A percentile compares a stretch with the other conserved stretches of the same genome.
These are phyloP conservation scores for Nymphaea colorata DNA, from an alignment of 164 flowering plant species.

Conservation along the genomic window DNA sequence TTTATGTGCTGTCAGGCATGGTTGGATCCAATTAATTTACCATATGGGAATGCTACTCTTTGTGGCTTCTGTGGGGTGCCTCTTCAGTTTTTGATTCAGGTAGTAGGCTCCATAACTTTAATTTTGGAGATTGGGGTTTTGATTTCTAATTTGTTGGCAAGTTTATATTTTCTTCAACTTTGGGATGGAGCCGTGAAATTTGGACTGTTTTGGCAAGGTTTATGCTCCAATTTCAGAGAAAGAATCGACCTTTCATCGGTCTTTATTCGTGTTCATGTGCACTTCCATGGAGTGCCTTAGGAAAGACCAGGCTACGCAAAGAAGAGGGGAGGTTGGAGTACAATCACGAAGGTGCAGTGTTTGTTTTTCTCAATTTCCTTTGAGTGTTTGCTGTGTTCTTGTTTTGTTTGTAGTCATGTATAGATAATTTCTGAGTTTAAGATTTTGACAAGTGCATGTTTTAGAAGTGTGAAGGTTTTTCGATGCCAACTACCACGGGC, in stretches of 20 bases:
- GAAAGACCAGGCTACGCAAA: conserved; percentile 76
- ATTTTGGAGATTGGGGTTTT: neutral
- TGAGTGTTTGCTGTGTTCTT: neutral
- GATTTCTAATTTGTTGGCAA: too few species aligned
- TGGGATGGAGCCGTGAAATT: neutral
- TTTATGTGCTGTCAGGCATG: conserved; percentile 45
- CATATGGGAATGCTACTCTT: conserved; percentile 33
- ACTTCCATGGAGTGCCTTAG: conserved; percentile 72
- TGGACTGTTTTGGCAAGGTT: conserved; percentile 24
- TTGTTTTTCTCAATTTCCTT: neutral
- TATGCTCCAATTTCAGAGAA: conserved; percentile 61
- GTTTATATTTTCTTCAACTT: neutral
- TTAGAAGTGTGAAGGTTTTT: conserved; percentile 79
- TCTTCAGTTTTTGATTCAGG: conserved; percentile 87
- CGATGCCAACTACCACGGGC: conserved; percentile 64
- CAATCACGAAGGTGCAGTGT: conserved; percentile 48
- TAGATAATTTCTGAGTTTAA: neutral
- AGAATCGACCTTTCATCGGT: conserved; percentile 70
- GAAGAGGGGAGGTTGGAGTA: conserved; percentile 46
- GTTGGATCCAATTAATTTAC: conserved; percentile 79
- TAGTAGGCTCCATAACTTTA: conserved; percentile 4
- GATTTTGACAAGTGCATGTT: conserved; percentile 10
- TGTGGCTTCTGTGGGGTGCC: conserved; percentile 78
- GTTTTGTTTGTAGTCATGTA: neutral
- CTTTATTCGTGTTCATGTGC: conserved; percentile 77